Conservation (phyloP, 805 yeast species). For the Spathaspora boniae region DNA sequence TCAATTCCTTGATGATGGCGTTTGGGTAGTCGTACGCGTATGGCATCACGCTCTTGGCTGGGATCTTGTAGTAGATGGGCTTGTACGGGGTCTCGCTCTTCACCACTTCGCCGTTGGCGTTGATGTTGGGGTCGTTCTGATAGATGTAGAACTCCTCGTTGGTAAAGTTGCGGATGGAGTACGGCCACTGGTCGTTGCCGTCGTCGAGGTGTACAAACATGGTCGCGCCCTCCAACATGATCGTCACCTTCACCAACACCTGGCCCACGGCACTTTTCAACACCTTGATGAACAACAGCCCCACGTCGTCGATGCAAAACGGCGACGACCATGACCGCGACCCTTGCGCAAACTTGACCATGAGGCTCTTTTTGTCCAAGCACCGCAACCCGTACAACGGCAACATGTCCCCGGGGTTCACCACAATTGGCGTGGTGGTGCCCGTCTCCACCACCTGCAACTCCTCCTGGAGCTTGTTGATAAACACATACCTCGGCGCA, state of each 20-base stretch:
- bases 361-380: constrained; percentile 54
- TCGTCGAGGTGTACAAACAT: constrained; percentile 70
- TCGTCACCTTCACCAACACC: constrained; percentile 65
- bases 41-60: constrained; percentile 93
- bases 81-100: constrained; percentile 55
- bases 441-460: constrained; percentile 69
- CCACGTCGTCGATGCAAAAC: constrained; percentile 78
- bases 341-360: constrained; percentile 54
- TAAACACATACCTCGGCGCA: constrained; percentile 77
- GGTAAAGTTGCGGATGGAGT: constrained; percentile 83
- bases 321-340: constrained; percentile 82
- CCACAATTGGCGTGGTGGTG: constrained; percentile 45
- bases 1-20: constrained; percentile 76
- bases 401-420: constrained; percentile 44
- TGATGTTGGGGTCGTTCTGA: constrained; percentile 74
- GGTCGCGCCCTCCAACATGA: constrained; percentile 76
- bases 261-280: constrained; percentile 64
- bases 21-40: constrained; percentile 98
- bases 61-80: constrained; percentile 78
- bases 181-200: constrained; percentile 88
- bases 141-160: constrained; percentile 81
- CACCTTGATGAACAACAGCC: constrained; percentile 72
- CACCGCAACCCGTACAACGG: constrained; percentile 68
- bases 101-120: constrained; percentile 57
- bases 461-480: constrained; percentile 55